phyloP scores from a whole-genome alignment of 176 grass and related monocot species.

The Otatea glauca region DNA sequence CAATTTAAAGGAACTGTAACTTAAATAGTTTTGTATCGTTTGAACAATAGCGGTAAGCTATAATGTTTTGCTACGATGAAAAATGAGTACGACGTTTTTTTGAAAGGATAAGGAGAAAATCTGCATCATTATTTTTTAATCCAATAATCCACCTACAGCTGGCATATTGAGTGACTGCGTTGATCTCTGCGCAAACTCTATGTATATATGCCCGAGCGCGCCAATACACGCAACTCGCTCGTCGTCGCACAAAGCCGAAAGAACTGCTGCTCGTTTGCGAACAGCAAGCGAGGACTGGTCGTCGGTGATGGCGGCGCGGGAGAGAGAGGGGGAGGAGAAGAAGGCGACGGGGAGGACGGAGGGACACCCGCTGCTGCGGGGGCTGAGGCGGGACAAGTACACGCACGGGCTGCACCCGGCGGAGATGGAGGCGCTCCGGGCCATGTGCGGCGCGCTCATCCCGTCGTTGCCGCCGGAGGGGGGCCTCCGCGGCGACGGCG shows the following conservation, averaged over 20 bases:
- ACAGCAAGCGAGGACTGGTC: neutral
- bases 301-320: neutral
- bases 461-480: constrained; percentile 52
- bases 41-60: too few species aligned
- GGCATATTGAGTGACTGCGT: too few species aligned
- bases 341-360: neutral
- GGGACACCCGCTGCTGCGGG: constrained; percentile 59
- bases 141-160: too few species aligned
- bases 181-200: too few species aligned
- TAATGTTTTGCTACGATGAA: too few species aligned
- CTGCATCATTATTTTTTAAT: too few species aligned
- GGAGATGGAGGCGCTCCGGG: constrained; percentile 69
- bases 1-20: too few species aligned
- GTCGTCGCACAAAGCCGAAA: neutral
- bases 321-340: neutral
- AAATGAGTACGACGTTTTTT: too few species aligned
- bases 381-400: constrained; percentile 52
- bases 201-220: too few species aligned
- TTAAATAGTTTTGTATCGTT: too few species aligned
- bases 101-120: too few species aligned
- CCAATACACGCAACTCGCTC: neutral
- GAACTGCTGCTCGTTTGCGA: neutral
- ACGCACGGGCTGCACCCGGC: constrained; percentile 56
- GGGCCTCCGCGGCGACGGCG: neutral
- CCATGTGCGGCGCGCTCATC: constrained; percentile 73